Evolutionary conservation across 208 protist species (phyloP), one percentile per base, ranked within the genome.

Genomic region (Leptomonas seymouri): DNA sequence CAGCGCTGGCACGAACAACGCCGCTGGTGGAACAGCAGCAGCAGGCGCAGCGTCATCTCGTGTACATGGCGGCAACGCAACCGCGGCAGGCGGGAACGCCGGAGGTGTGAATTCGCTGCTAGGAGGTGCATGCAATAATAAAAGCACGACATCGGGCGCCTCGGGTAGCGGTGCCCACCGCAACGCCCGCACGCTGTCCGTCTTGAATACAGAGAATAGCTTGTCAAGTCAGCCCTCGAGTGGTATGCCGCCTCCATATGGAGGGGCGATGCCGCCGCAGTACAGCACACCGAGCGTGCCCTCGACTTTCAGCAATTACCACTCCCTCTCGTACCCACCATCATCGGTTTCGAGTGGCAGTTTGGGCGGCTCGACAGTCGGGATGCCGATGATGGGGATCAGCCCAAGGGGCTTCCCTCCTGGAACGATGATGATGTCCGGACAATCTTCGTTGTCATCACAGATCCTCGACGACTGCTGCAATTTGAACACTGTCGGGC

Each of bases 211-310:
- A n/a, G 72, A 71, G 63, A 78, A 58, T 51, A 71, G 59, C 31
- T 28, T 66, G 30, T 76, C 71, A 15, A 54, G 39, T 34, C 54
- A 69, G 56, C 55, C 60, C 14, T 39, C 36, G 39, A 63, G 71
- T 23, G 28, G 54, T 3, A 59, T 76, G 63, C 71, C 71, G 16
- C 71, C 71, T 3, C 71, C 71, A n/a, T 76, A 76, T 31, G 64
- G 56, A 11, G 55, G 55, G 18, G 57, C 46, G 8, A 39, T 48
- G 55, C 71, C 64, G 25, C 71, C 71, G 18, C 71, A 69, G 44
- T 76, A 76, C 56, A 61, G 49, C 46, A 16, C 55, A 16, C 14
- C 39, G 14, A 34, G 27, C 23, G n/a, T 2, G 2, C 15, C 31
- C 30, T 50, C 63, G 39, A n/a, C 42, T 12, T 18, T 54, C 9